Percentiles rank a stretch among this genome's conserved stretches.
These are phyloP conservation scores for Yamadazyma membranifaciens DNA, from an alignment of 1,139 yeast genomes.

Conservation along the genomic window DNA sequence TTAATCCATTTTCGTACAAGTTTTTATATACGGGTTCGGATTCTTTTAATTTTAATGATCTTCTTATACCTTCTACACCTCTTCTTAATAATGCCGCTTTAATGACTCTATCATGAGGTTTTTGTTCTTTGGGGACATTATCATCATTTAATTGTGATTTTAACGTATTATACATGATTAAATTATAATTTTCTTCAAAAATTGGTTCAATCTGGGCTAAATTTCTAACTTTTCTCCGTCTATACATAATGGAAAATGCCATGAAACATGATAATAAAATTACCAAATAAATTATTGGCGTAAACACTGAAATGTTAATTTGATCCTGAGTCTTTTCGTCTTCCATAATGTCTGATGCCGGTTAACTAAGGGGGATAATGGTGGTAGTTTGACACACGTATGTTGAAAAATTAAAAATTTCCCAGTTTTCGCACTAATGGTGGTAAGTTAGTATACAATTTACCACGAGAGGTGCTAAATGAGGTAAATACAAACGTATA, in stretches of 20 bases:
- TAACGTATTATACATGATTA: constrained; percentile 62
- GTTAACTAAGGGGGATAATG: no score
- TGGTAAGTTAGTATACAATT: background rate
- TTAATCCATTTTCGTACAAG: constrained; percentile 82
- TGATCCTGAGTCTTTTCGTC: constrained; percentile 25
- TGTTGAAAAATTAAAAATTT: constrained; percentile 5
- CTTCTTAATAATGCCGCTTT: constrained; percentile 81
- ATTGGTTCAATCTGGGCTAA: constrained; percentile 63
- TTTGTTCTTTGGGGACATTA: constrained; percentile 35
- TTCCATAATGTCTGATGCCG: constrained; percentile 19
- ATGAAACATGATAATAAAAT: constrained; percentile 69
- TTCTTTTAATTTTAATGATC: constrained; percentile 71
- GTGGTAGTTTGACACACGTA: constrained; percentile 3
- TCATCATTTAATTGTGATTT: constrained; percentile 46
- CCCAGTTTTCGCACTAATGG: constrained; percentile 4
- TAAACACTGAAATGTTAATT: constrained; percentile 68
- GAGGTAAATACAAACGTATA: background rate
- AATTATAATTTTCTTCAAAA: constrained; percentile 65
- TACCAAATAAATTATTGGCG: constrained; percentile 79
- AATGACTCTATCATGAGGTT: constrained; percentile 76
- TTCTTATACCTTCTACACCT: constrained; percentile 70
- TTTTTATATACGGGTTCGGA: constrained; percentile 63
- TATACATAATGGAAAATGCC: constrained; percentile 70
- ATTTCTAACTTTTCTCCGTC: constrained; percentile 56
- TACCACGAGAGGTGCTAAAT: no score